Conservation (phyloP, 768 basidiomycete genomes). For the Mycena haematopus region DNA sequence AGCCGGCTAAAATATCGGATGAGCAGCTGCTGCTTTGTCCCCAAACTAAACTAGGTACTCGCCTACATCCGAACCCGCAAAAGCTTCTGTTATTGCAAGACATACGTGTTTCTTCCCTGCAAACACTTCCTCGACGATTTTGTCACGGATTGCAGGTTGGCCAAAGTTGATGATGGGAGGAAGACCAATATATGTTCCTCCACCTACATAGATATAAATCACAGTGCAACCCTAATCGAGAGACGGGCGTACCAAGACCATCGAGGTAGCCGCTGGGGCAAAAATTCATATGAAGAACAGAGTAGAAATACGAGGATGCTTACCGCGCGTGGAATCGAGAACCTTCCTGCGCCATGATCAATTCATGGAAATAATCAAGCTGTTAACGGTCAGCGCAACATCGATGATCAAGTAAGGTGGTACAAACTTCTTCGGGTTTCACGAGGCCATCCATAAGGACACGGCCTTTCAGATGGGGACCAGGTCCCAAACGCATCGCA, state of each 20-base stretch:
- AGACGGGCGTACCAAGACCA: constrained; percentile 49
- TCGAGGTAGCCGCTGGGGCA: constrained; percentile 69
- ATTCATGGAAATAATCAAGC: constrained; percentile 86
- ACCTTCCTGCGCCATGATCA: constrained; percentile 75
- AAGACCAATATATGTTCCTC: constrained; percentile 53
- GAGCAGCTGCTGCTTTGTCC: background rate
- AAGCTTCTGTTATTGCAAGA: constrained; percentile 86
- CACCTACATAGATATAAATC: constrained; percentile 35
- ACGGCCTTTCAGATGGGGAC: constrained; percentile 82
- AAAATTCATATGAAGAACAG: constrained; percentile 23
- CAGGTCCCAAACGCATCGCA: constrained; percentile 88
- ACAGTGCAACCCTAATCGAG: background rate
- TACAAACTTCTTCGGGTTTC: constrained; percentile 69
- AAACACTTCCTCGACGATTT: constrained; percentile 56
- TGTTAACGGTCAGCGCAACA: constrained; percentile 29
- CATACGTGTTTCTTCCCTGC: constrained; percentile 73
- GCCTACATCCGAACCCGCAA: constrained; percentile 75
- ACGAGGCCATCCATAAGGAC: constrained; percentile 76
- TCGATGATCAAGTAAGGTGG: background rate
- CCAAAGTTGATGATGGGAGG: constrained; percentile 85
- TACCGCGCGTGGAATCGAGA: constrained; percentile 57
- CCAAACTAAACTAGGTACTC: constrained; percentile 5
- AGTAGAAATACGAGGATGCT: constrained; percentile 31
- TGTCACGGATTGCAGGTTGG: constrained; percentile 63
- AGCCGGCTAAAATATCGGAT: constrained; percentile 46